These are phyloP conservation scores for Goniomonas avonlea DNA, from an alignment of 78 protist genomes.

Conservation along the genomic window DNA sequence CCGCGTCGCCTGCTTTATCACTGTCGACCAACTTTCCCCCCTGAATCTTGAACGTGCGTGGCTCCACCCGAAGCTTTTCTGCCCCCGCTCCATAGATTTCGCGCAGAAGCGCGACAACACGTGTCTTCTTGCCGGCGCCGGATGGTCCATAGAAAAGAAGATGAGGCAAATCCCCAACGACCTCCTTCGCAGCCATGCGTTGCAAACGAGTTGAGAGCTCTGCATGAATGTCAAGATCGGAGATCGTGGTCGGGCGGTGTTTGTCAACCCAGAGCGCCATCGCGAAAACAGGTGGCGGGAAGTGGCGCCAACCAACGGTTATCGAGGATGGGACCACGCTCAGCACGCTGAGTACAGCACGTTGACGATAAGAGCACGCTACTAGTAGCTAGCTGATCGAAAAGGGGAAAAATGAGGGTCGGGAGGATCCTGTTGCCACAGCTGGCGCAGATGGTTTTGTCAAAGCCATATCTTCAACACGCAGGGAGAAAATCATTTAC, in stretches of 20 bases:
- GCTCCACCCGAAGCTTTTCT: constrained; percentile 44
- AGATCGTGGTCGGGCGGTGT: constrained; percentile 80
- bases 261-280: constrained; percentile 94
- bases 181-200: constrained; percentile 37
- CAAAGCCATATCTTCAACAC: too few species aligned
- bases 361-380: too few species aligned
- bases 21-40: not conserved
- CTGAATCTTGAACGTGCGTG: not conserved
- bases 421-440: too few species aligned
- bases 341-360: too few species aligned
- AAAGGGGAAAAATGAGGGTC: too few species aligned
- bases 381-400: too few species aligned
- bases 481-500: too few species aligned
- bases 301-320: too few species aligned
- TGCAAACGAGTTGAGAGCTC: constrained; percentile 52
- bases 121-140: constrained; percentile 96
- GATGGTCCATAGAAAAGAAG: constrained; percentile 90
- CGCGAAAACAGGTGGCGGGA: too few species aligned
- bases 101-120: constrained; percentile 74
- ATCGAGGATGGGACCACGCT: too few species aligned
- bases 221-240: constrained; percentile 48
- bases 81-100: constrained; percentile 77
- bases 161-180: constrained; percentile 81
- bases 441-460: too few species aligned
- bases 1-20: too few species aligned